These are phyloP conservation scores for Chlamydomonas urium DNA, from an alignment of 139 green algal species.

Conservation along the genomic window DNA sequence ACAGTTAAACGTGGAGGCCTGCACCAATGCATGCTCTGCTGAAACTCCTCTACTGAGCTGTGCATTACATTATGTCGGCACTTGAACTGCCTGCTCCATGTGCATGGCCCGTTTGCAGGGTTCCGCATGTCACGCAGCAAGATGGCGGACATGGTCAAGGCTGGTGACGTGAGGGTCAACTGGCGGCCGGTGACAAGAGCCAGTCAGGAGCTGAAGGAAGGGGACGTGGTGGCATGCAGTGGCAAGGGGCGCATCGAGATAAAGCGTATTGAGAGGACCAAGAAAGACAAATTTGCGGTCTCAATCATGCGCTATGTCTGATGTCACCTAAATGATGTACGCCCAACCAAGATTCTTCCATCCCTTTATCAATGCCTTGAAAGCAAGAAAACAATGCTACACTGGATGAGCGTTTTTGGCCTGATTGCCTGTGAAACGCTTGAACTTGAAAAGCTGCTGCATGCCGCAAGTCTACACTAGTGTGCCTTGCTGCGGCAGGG, in stretches of 20 bases:
- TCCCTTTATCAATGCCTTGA: too few relatives aligned
- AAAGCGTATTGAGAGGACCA: conserved; percentile 39
- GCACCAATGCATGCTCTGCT: neutral
- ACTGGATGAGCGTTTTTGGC: too few relatives aligned
- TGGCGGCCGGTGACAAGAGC: conserved; percentile 64
- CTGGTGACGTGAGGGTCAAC: conserved; percentile 59
- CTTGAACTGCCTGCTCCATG: neutral
- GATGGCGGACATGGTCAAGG: conserved; percentile 72
- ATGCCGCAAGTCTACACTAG: too few relatives aligned
- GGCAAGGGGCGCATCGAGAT: conserved; percentile 80
- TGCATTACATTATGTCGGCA: neutral
- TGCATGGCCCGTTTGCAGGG: conserved; percentile 34
- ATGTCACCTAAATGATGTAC: too few relatives aligned
- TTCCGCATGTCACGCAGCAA: conserved; percentile 73
- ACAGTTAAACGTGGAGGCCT: neutral
- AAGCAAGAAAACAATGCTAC: too few relatives aligned
- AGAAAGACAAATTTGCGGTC: conserved; percentile 64
- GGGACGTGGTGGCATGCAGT: conserved; percentile 64
- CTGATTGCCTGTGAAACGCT: too few relatives aligned
- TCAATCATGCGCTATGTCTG: conserved; percentile 58
- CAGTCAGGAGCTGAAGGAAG: conserved; percentile 47
- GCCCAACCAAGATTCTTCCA: too few relatives aligned
- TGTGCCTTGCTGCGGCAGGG: too few relatives aligned
- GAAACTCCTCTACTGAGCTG: neutral
- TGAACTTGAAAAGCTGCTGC: too few relatives aligned